Conservation (phyloP, 2,329 filamentous ascomycete species). For the Cyclaneusma minus region DNA sequence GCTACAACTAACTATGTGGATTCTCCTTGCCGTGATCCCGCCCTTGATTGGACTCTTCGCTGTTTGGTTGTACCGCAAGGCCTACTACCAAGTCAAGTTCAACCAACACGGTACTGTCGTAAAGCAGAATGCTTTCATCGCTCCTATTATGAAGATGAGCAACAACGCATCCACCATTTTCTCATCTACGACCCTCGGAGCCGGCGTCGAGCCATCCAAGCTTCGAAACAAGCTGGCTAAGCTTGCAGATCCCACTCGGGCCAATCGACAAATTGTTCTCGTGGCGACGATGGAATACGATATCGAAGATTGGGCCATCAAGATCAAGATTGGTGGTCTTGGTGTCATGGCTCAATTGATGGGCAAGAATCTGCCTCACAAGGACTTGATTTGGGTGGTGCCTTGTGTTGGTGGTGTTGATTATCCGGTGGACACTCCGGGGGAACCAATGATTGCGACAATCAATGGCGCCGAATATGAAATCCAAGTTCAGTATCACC, state of each 20-base stretch:
- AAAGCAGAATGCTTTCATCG: constrained; percentile 1
- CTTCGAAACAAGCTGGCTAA: constrained; percentile 1
- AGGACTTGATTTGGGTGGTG: constrained; percentile 51
- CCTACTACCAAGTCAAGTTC: constrained; percentile 37
- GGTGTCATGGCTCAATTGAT: constrained; percentile 55
- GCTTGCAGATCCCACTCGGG: constrained; percentile 3
- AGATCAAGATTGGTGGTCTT: constrained; percentile 56
- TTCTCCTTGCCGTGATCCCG: constrained; percentile 36
- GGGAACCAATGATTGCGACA: constrained; percentile 44
- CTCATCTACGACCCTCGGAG: too few relatives aligned
- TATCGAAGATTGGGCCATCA: constrained; percentile 54
- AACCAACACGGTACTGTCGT: constrained; percentile 32
- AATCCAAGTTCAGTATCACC: constrained; percentile 48
- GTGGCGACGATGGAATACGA: constrained; percentile 61
- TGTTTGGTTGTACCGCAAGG: constrained; percentile 38
- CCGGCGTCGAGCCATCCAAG: not conserved
- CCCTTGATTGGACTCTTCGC: constrained; percentile 30
- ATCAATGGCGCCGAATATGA: constrained; percentile 45
- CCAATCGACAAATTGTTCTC: constrained; percentile 38
- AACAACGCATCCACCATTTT: not conserved
- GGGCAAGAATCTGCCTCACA: constrained; percentile 47
- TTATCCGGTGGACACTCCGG: constrained; percentile 42
- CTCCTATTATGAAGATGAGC: not conserved
- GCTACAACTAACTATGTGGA: constrained; percentile 34
- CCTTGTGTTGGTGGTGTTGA: constrained; percentile 47